Evolutionary conservation across 208 protist species (phyloP), one percentile per base, ranked within the genome.

Genomic region (Wallacemonas sp.): DNA sequence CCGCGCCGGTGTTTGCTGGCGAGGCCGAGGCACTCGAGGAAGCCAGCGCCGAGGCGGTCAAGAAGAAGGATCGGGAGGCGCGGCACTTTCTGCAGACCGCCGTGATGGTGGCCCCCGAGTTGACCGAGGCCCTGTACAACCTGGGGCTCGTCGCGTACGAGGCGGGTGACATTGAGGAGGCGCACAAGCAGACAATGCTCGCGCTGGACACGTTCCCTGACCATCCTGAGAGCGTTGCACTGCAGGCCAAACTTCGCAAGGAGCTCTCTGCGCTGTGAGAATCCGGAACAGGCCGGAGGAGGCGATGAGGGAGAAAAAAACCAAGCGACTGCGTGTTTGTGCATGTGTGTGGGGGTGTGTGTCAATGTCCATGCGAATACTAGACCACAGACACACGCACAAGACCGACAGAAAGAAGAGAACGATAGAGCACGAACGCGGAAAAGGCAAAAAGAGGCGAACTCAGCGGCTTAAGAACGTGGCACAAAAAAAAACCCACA

Each of bases 61-160:
- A 65, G 26, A 57, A 72, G 28, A 59, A 67, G 36, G 80, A 93
- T 28, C 65, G 73, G 61, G 74, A 93, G 39, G 91, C 91, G 3
- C 44, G 66, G 5, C 76, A 77, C 32, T 79, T 90, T 55, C 81
- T 99, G 29, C 50, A 86, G 36, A 82, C 82, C 49, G 92, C 96
- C 22, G 48, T 88, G 25, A 67, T 74, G n/a, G 74, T 92, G 11
- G 75, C 72, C n/a, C 81, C 84, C 29, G 71, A 84, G 50, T 76
- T 97, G 64, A 77, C 83, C 38, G 97, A 99, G 77, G 86, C 95
- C 18, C 74, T 97, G 23, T 99, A 97, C 81, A 98, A 99, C 74
- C 61, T 69, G 23, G 97, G 83, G 5, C 72, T 97, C 32, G 39
- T 96, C 38, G 63, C 79, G 25, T 97, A 82, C 52, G 49, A 81